phyloP scores from a whole-genome alignment of 1,139 yeast genomes.

The Debaryomycetaceae sp. region DNA sequence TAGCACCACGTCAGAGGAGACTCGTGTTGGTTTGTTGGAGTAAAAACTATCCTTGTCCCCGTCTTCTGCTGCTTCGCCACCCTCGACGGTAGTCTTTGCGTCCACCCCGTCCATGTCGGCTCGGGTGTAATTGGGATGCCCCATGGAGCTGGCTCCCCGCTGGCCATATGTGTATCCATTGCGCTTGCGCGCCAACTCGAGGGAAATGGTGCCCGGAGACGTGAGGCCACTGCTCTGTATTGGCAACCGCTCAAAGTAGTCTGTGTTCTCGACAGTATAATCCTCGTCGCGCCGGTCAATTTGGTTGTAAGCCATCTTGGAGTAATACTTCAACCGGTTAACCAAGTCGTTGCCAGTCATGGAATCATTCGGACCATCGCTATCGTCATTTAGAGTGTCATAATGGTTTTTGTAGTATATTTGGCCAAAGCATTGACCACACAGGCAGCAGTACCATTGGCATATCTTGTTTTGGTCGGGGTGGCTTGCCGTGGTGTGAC shows the following conservation, averaged over 20 bases:
- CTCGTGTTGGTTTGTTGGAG: too few relatives aligned
- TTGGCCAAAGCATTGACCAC: constrained; percentile 49
- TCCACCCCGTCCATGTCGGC: too few relatives aligned
- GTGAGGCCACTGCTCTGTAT: constrained; percentile 5
- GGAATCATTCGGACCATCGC: constrained; percentile 1
- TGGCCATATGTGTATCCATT: too few relatives aligned
- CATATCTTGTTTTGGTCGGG: constrained; percentile 34
- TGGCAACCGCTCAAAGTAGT: constrained; percentile 6
- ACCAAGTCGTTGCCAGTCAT: constrained; percentile 5
- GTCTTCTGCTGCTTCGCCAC: too few relatives aligned
- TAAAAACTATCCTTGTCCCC: too few relatives aligned
- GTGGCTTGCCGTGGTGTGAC: neutral
- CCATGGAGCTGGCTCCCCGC: too few relatives aligned
- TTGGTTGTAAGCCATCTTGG: constrained; percentile 24
- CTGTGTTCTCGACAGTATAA: constrained; percentile 4
- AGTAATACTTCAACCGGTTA: constrained; percentile 21
- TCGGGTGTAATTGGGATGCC: too few relatives aligned
- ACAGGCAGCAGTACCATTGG: constrained; percentile 52
- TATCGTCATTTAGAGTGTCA: too few relatives aligned
- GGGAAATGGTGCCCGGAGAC: constrained; percentile 5
- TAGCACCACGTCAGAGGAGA: constrained; percentile 9
- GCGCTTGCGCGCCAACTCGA: constrained; percentile 6
- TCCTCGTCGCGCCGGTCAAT: constrained; percentile 8
- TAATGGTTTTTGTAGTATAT: constrained; percentile 25
- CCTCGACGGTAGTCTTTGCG: too few relatives aligned